Conservation (phyloP, 306 rosid genomes). For the Geum urbanum region DNA sequence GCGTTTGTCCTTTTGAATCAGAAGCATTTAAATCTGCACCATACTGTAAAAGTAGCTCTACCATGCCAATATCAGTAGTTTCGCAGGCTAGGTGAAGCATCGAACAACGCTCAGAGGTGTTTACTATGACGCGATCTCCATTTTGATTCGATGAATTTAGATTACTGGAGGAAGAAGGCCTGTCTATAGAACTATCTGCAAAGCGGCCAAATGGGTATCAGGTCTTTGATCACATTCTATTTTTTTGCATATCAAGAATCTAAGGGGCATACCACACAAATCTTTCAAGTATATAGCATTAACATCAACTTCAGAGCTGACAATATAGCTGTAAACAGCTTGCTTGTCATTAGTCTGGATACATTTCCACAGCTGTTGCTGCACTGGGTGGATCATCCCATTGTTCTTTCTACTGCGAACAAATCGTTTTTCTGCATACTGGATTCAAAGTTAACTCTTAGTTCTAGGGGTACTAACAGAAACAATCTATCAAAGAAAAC, state of each 20-base stretch:
- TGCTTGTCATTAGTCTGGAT: conserved; percentile 61
- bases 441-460: conserved; percentile 37
- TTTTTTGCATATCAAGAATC: conserved; percentile 18
- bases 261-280: conserved; percentile 38
- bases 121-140: conserved; percentile 35
- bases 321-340: conserved; percentile 55
- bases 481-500: neutral
- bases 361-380: conserved; percentile 51
- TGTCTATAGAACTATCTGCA: conserved; percentile 37
- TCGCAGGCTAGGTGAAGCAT: conserved; percentile 76
- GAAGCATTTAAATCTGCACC: conserved; percentile 63
- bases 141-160: conserved; percentile 26
- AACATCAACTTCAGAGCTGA: conserved; percentile 47
- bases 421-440: conserved; percentile 65
- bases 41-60: conserved; percentile 70
- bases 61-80: conserved; percentile 62
- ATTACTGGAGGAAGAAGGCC: conserved; percentile 43
- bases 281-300: conserved; percentile 37
- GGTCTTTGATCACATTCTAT: conserved; percentile 18
- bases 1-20: conserved; percentile 55
- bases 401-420: conserved; percentile 33
- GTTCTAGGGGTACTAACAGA: conserved; percentile 19
- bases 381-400: conserved; percentile 29
- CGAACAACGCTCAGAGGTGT: conserved; percentile 41
- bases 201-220: conserved; percentile 17